Conservation (phyloP, 225 moss, liverwort and hornwort genomes). For the Sphagnum tenellum region DNA sequence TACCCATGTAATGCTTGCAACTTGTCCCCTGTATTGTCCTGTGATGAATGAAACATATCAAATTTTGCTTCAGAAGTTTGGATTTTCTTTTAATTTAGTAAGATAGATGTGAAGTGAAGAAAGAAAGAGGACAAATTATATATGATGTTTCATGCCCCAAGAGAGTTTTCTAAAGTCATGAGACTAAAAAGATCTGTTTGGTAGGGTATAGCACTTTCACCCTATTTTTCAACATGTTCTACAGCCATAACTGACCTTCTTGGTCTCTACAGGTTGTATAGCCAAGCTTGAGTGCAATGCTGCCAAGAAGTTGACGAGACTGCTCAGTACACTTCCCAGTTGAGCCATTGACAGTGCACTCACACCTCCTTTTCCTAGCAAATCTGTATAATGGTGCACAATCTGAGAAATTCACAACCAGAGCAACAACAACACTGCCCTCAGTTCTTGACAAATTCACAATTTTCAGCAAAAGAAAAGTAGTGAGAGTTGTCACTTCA, state of each 20-base stretch:
- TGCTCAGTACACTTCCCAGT: slow-evolving; percentile 50
- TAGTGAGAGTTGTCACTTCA: too few relatives aligned
- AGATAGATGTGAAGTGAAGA: too few relatives aligned
- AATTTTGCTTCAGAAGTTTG: not conserved
- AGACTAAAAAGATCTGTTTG: slow-evolving; percentile 14
- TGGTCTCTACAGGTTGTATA: slow-evolving; percentile 14
- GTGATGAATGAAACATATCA: slow-evolving; percentile 2
- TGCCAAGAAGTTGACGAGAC: slow-evolving; percentile 66
- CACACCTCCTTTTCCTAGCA: slow-evolving; percentile 90
- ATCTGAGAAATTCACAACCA: too few relatives aligned
- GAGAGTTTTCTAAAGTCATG: not conserved
- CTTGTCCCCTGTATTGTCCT: slow-evolving; percentile 29
- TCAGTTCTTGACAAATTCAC: too few relatives aligned
- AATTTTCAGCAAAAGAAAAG: too few relatives aligned
- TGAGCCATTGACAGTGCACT: slow-evolving; percentile 65
- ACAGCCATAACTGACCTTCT: too few relatives aligned
- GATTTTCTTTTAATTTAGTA: too few relatives aligned
- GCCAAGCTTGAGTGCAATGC: slow-evolving; percentile 38
- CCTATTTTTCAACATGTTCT: too few relatives aligned
- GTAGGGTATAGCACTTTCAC: not conserved
- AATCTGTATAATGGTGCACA: slow-evolving; percentile 53
- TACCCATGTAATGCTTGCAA: slow-evolving; percentile 67
- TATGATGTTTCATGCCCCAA: slow-evolving; percentile 1
- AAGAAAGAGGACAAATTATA: not conserved
- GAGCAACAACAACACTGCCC: too few relatives aligned